Conservation (phyloP, 768 basidiomycete genomes). For the Russula sp. region DNA sequence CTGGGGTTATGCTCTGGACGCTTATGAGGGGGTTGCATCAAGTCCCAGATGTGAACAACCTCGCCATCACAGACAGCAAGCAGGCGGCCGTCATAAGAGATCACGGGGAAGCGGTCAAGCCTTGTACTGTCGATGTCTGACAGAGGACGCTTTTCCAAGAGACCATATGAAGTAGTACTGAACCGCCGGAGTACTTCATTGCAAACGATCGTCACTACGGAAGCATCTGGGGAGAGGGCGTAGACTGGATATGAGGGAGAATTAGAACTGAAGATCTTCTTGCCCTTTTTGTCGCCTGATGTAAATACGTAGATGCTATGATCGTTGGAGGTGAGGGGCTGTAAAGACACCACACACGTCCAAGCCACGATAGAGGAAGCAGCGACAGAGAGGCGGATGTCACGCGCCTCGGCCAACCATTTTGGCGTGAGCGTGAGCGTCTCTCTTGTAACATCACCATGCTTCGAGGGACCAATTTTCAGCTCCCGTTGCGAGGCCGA, state of each 20-base stretch:
- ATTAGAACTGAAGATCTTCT: slow-evolving; percentile 4
- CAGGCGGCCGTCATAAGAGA: slow-evolving; percentile 8
- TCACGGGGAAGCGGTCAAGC: slow-evolving; percentile 10
- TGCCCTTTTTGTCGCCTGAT: not conserved
- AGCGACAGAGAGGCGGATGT: slow-evolving; percentile 1
- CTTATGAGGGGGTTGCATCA: not conserved
- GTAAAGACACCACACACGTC: slow-evolving; percentile 3
- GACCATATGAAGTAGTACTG: not conserved
- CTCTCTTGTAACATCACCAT: not conserved
- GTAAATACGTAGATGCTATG: slow-evolving; percentile 8
- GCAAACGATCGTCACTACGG: slow-evolving; percentile 8
- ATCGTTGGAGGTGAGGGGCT: not conserved
- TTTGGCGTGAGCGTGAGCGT: slow-evolving; percentile 1
- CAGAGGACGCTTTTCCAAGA: slow-evolving; percentile 2
- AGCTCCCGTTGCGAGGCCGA: slow-evolving; percentile 8
- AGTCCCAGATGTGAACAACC: slow-evolving; percentile 8
- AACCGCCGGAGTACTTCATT: slow-evolving; percentile 1
- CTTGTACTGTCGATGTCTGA: not conserved
- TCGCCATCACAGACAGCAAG: slow-evolving; percentile 9
- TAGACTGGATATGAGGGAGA: slow-evolving; percentile 6
- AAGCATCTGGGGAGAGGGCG: slow-evolving; percentile 8
- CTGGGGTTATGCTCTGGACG: not conserved
- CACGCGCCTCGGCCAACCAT: slow-evolving; percentile 5
- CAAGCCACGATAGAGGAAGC: slow-evolving; percentile 3
- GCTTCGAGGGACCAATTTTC: slow-evolving; percentile 13